Conservation (phyloP, 352 stramenopile genomes). For the Phytophthora meadii region DNA sequence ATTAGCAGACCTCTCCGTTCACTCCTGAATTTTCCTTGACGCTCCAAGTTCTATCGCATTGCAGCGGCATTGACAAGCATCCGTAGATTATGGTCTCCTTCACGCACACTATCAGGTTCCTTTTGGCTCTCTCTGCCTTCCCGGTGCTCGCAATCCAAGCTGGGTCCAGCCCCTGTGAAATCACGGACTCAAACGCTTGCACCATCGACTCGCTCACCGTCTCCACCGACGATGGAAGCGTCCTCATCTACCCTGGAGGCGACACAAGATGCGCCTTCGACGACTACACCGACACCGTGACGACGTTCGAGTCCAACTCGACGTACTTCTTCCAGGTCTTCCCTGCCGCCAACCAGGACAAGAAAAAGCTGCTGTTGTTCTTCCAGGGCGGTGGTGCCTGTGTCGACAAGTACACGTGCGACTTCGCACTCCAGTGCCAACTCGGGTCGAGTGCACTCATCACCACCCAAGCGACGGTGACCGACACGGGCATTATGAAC, state of each 20-base stretch:
- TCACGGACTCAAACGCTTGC: conserved; percentile 29
- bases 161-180: conserved; percentile 1
- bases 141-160: conserved; percentile 1
- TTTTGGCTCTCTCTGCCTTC: background rate
- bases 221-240: conserved; percentile 6
- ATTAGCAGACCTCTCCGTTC: background rate
- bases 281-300: conserved; percentile 37
- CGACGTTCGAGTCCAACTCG: conserved; percentile 37
- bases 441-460: conserved; percentile 44
- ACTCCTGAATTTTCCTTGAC: conserved; percentile 1
- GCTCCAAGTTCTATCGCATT: background rate
- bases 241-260: background rate
- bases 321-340: conserved; percentile 71
- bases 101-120: too few species aligned
- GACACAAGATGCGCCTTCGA: conserved; percentile 34
- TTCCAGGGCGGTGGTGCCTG: conserved; percentile 67
- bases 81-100: too few species aligned
- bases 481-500: conserved; percentile 59
- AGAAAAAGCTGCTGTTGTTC: conserved; percentile 63
- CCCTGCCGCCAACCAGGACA: conserved; percentile 39
- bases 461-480: conserved; percentile 39
- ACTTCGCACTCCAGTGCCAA: conserved; percentile 58
- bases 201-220: conserved; percentile 32
- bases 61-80: background rate
- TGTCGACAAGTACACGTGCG: conserved; percentile 60